A percentile compares a stretch with the other conserved stretches of the same genome.
These are phyloP conservation scores for Paratinospora sagittata DNA, from an alignment of 164 flowering plant genomes.

Conservation along the genomic window DNA sequence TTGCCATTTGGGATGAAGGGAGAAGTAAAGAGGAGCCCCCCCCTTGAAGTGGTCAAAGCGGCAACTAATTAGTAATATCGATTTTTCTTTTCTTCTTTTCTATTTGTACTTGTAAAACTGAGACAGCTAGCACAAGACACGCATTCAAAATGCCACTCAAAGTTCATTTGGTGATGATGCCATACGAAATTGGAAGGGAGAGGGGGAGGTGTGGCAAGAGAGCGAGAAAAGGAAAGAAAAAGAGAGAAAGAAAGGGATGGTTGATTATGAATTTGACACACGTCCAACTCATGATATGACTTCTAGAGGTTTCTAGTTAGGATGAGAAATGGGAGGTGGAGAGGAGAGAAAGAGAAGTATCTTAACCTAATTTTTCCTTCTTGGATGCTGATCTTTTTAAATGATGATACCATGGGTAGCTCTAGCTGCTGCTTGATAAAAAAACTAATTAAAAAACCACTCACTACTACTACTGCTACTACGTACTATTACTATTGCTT, in stretches of 20 bases:
- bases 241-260: background rate
- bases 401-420: too few species aligned
- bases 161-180: background rate
- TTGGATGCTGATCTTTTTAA: too few species aligned
- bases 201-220: too few species aligned
- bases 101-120: background rate
- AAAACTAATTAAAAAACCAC: too few species aligned
- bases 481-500: too few species aligned
- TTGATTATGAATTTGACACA: background rate
- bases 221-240: too few species aligned
- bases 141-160: background rate
- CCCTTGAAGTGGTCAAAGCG: background rate
- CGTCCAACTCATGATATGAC: background rate
- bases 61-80: background rate
- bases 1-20: too few species aligned
- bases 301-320: background rate
- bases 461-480: too few species aligned
- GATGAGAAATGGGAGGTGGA: conserved; percentile 1
- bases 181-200: background rate
- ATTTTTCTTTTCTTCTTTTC: background rate
- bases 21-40: background rate
- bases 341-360: background rate
- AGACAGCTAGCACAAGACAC: background rate
- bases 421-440: too few species aligned
- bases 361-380: too few species aligned